phyloP scores from a whole-genome alignment of 441 rosid genomes.

The Rhodomyrtus psidioides region DNA sequence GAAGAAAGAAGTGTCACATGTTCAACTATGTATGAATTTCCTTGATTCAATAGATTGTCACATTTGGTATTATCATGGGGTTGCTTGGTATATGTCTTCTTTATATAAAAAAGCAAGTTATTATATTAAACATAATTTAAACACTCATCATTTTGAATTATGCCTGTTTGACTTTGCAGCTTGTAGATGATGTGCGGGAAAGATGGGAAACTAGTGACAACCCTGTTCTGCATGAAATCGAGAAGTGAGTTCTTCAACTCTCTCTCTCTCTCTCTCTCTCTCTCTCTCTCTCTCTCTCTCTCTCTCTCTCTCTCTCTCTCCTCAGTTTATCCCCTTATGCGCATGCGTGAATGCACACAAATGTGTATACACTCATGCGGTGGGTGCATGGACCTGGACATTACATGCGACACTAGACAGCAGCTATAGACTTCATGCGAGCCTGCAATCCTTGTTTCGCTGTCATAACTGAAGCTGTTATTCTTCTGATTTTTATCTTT shows the following conservation, averaged over 20 bases:
- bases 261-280: background rate
- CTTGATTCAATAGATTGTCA: background rate
- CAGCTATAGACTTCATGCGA: background rate
- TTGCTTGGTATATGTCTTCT: background rate
- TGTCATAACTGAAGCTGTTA: background rate
- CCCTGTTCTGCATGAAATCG: constrained; percentile 90
- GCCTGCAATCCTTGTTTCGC: background rate
- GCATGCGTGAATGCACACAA: background rate
- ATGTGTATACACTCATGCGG: background rate
- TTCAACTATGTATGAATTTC: background rate
- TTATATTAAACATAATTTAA: background rate
- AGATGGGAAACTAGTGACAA: constrained; percentile 95
- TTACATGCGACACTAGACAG: background rate
- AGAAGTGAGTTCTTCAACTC: constrained; percentile 50
- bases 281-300: background rate
- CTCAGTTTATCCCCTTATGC: background rate
- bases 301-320: background rate
- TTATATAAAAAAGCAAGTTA: background rate
- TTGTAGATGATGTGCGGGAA: constrained; percentile 86
- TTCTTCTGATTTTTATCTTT: background rate
- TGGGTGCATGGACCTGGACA: background rate
- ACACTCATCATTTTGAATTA: background rate
- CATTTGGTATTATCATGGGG: background rate
- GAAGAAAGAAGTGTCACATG: background rate
- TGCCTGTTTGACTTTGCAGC: constrained; percentile 30